Evolutionary conservation across 805 yeast genomes (phyloP), one percentile per base, ranked within the genome.

Genomic region (Candida verbasci): DNA sequence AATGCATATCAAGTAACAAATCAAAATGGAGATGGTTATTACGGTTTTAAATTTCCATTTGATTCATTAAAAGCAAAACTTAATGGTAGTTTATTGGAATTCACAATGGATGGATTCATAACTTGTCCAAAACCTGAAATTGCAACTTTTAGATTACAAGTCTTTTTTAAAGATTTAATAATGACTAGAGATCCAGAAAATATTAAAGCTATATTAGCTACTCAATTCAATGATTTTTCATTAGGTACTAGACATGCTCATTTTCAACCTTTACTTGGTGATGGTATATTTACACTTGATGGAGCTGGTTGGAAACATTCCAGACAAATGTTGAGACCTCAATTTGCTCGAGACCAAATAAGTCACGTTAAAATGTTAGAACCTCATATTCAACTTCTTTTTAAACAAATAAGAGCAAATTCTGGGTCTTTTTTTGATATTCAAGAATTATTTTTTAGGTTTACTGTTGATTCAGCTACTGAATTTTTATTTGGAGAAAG

Each of bases 291-390:
- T 48, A 66, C 72, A 9, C 53, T 65, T 43, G 71, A 65, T 41
- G 60, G 63, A 10, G 55, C 52, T 35, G 72, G 70, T 8, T 66
- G 72, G 72, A 63, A 65, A 43, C 63, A 59, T 41, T 59, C 68
- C 5, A 46, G 72, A 41, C 56, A 68, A n/a, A 59, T 66, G 70
- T 58, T 65, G 43, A 56, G 70, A 41, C 72, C 72, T 1, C 70
- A 66, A 43, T 66, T 66, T 44, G 61, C 69, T 10, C 53, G 69
- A 49, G 71, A 64, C 33, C 68, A 66, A 45, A 58, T 65, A 33
- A 57, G 68, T 6, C 70, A 65, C 37, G 68, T 65, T 11, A 49
- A 53, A 34, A 16, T 53, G 9, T 55, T 65, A 47, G 72, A 66
- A 39, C 68, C 70, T 12, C 72, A 66, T 42, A 38, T 65, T n/a